Evolutionary conservation across 306 rosid genomes (phyloP).

Genomic region (Astragalus membranaceus): DNA sequence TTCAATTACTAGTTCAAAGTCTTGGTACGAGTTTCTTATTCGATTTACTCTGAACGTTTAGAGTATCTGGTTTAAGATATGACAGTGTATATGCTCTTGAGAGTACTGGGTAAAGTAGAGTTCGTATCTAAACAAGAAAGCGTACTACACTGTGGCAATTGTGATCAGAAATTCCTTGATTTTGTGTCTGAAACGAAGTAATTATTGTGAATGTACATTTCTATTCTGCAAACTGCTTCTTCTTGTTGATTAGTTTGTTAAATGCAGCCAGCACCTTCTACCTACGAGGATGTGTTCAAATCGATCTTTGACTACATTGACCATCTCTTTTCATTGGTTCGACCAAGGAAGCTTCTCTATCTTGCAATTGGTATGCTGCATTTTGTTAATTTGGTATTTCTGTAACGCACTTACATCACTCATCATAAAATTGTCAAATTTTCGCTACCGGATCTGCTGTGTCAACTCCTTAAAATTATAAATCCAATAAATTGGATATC

Average conservation of each 20-base stretch:
- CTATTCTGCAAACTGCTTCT: background rate
- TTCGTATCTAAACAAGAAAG: background rate
- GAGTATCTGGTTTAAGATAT: background rate
- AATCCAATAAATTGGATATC: background rate
- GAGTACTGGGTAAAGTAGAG: background rate
- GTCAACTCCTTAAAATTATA: background rate
- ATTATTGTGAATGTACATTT: background rate
- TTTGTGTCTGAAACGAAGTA: background rate
- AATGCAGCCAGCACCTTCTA: conserved; percentile 81
- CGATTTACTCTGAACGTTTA: background rate
- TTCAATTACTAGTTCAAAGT: background rate
- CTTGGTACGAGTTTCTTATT: background rate
- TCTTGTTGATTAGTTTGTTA: conserved; percentile 14
- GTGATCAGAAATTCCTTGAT: background rate
- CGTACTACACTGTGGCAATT: background rate
- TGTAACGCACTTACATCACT: background rate
- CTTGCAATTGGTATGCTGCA: conserved; percentile 73
- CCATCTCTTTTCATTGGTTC: conserved; percentile 81
- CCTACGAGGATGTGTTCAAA: conserved; percentile 75
- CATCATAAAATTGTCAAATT: background rate
- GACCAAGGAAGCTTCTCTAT: conserved; percentile 92
- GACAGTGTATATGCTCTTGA: background rate
- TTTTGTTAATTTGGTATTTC: conserved; percentile 7
- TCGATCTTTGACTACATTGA: conserved; percentile 80
- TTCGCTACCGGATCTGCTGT: background rate